Conservation (phyloP, 2,329 filamentous ascomycete species). For the Clarireedia paspali region DNA sequence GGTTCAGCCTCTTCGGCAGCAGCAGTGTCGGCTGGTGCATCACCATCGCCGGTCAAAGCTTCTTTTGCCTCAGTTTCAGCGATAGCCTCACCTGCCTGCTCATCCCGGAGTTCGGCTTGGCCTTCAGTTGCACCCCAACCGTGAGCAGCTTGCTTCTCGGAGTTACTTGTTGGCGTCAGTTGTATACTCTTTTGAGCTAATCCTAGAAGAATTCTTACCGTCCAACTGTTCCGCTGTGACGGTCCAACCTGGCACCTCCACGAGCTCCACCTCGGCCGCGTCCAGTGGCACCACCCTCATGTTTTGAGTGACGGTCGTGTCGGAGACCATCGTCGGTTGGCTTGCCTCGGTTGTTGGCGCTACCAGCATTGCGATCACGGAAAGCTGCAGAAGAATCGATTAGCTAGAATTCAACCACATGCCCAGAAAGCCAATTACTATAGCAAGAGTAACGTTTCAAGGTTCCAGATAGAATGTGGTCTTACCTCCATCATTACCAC, state of each 20-base stretch:
- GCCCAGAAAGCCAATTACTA: not conserved
- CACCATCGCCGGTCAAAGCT: slow-evolving; percentile 44
- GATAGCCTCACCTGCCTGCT: slow-evolving; percentile 84
- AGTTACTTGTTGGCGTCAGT: slow-evolving; percentile 46
- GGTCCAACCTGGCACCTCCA: slow-evolving; percentile 29
- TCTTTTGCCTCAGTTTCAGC: slow-evolving; percentile 80
- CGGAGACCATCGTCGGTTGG: slow-evolving; percentile 61
- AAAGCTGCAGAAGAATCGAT: slow-evolving; percentile 53
- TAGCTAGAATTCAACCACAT: not conserved
- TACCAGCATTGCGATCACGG: slow-evolving; percentile 79
- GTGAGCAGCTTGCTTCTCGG: slow-evolving; percentile 80
- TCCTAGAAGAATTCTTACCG: slow-evolving; percentile 17
- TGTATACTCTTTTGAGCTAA: not conserved
- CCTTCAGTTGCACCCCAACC: slow-evolving; percentile 84
- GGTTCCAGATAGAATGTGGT: slow-evolving; percentile 24
- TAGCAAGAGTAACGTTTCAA: not conserved
- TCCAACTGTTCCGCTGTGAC: slow-evolving; percentile 30
- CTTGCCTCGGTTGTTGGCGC: slow-evolving; percentile 74
- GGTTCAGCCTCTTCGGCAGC: slow-evolving; percentile 40
- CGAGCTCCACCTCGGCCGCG: slow-evolving; percentile 38
- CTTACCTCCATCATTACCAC: slow-evolving; percentile 84
- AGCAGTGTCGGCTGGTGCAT: slow-evolving; percentile 28
- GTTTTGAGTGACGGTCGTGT: slow-evolving; percentile 45
- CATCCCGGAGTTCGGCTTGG: slow-evolving; percentile 78
- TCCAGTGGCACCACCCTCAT: slow-evolving; percentile 47